Evolutionary conservation across 768 basidiomycete species (phyloP), one percentile per base, ranked within the genome.

Genomic region (Phanerochaete carnosa): DNA sequence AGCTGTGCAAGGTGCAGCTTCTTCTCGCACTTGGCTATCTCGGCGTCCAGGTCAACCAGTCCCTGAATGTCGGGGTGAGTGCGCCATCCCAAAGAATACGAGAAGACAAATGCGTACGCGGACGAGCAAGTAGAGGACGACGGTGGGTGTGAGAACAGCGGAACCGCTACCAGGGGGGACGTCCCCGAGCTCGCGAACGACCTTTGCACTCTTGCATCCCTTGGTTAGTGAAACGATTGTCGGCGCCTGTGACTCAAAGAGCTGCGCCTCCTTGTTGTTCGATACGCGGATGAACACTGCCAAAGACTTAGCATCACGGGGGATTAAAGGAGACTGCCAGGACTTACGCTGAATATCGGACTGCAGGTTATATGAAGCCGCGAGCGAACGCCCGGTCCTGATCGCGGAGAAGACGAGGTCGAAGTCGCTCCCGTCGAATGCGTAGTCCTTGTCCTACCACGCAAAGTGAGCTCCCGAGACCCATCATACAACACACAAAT

Each of bases 151-250:
- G 25, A 98, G 84, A 26, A 92, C 84, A 45, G 85, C 81, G 2
- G 92, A 90, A 7, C 94, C 95, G 72, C 94, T 97, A 19, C 97
- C 95, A 7, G 83, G 81, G 0, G 95, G 94, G 51, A 98, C 81
- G n/a, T 92, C 86, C 22, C 73, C 74, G 25, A 83, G 66, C 16
- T 83, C 77, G 22, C 83, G 79, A 13, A 95, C 81, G 59, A 97
- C 83, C 61, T 82, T 80, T 26, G 85, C 85, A 53, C 80, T 84
- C 70, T 90, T 91, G 76, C 91, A 89, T 13, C 94, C 94, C 75
- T 98, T 99, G 61, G 88, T 92, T 33, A 99, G 79, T 16, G 90
- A 82, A 8, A 84, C 76, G 63, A 98, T 88, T 11, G 94, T 94
- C 0, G 86, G 72, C 2, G 81, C 67, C 70, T 98, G 94, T 0